Base-by-base conservation (phyloP, 768 basidiomycete species). In the Tremella yokohamensis region DNA sequence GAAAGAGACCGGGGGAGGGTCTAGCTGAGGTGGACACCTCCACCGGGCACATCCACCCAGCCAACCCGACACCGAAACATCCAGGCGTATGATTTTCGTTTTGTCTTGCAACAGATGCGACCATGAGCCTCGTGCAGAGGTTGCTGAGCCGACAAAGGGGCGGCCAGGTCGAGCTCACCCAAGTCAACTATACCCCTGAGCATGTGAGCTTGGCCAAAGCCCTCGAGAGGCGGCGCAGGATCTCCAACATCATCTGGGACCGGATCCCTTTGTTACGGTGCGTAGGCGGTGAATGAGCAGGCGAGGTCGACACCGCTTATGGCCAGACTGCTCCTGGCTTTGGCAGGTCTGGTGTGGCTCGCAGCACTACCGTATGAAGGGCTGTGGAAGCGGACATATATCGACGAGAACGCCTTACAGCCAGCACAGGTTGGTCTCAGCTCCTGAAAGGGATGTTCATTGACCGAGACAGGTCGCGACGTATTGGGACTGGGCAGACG, bases 381-480 rank as follows among this genome's bases (percentile, higher is more conserved):
- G 0, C 80, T 93, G 3, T 85, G 84, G 16, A 81, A 84, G 62
- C 75, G 79, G 8, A 88, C 85, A 8, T 94, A 90, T 72, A 87
- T 94, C 50, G 91, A 94, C 74, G 96, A 99, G 79, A 96, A 98
- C 74, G 94, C 96, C 1, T 78, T 99, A 18, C 90, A 93, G 69
- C 93, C 96, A 9, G 86, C 83, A 4, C 91, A 94, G 80, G 93
- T 93, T 25, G 52, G 4, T n/a, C 49, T 1, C 12, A 12, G 22
- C 24, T 19, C 20, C 18, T 47, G 18, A 18, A 38, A 25, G 6
- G 18, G 20, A 8, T 22, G 29, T 2, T 6, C 7, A 40, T 37
- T 45, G 47, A 29, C 20, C 3, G 19, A 20, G 44, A 11, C 29
- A 97, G 91, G 93, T 96, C 19, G 89, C 85, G 56, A 90, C 89